phyloP scores from a whole-genome alignment of 2,329 filamentous ascomycete species.

The Pestalotiopsis sp. region DNA sequence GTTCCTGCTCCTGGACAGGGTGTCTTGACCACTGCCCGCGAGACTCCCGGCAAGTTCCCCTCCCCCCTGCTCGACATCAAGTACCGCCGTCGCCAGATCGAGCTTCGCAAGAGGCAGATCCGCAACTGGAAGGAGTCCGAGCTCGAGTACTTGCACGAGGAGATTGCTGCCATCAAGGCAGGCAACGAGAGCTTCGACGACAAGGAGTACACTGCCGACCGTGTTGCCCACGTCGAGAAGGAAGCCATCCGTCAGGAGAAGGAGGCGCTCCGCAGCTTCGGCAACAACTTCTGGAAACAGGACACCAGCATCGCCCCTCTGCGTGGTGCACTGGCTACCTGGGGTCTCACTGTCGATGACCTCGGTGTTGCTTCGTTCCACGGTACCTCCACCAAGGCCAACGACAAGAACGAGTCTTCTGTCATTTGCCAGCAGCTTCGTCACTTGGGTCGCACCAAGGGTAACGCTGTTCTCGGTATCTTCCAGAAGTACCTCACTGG shows the following conservation, averaged over 20 bases:
- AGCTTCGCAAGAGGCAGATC: conserved; percentile 91
- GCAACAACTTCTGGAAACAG: conserved; percentile 99
- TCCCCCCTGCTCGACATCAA: conserved; percentile 96
- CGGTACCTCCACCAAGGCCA: conserved; percentile 96
- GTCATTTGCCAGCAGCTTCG: conserved; percentile 96
- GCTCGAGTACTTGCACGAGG: conserved; percentile 88
- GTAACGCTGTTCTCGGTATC: conserved; percentile 92
- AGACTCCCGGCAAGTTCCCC: conserved; percentile 88
- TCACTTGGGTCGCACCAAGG: conserved; percentile 93
- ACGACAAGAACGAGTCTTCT: conserved; percentile 99
- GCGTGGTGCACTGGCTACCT: conserved; percentile 93
- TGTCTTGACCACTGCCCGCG: conserved; percentile 93
- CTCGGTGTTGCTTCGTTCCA: conserved; percentile 97
- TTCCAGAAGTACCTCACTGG: conserved; percentile 99
- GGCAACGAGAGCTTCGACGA: conserved; percentile 78
- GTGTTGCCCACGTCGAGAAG: conserved; percentile 82
- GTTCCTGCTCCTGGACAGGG: conserved; percentile 96
- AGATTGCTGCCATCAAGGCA: conserved; percentile 87
- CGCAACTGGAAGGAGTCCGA: conserved; percentile 97
- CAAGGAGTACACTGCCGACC: conserved; percentile 83
- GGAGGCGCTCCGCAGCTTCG: conserved; percentile 88
- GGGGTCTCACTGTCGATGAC: conserved; percentile 97
- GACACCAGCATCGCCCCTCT: conserved; percentile 92
- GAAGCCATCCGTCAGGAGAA: conserved; percentile 90
- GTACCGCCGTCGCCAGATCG: conserved; percentile 93